These are phyloP conservation scores for Solanum clarkiae DNA, from an alignment of 257 asterid species.

Conservation along the genomic window DNA sequence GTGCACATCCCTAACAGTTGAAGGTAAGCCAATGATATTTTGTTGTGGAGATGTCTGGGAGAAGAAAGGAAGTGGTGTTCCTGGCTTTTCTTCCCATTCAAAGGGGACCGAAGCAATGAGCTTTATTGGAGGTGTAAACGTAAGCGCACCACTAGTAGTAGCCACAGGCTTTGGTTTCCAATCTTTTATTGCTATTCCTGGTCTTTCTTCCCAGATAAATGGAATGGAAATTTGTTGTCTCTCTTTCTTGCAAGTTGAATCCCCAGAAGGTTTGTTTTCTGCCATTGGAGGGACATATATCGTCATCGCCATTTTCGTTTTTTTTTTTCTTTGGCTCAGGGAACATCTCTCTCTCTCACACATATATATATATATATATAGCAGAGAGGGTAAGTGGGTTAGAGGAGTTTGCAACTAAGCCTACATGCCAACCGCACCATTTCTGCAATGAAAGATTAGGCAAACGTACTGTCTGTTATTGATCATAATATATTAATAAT, in stretches of 20 bases:
- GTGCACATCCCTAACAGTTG: slow-evolving; percentile 12
- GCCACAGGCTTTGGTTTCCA: slow-evolving; percentile 39
- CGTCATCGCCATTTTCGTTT: not conserved
- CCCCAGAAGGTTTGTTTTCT: slow-evolving; percentile 25
- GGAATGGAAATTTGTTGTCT: slow-evolving; percentile 66
- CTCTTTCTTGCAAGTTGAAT: slow-evolving; percentile 31
- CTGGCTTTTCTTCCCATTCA: slow-evolving; percentile 86
- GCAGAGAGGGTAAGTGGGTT: slow-evolving; percentile 34
- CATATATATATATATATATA: not conserved
- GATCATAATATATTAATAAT: not conserved
- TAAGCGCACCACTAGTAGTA: not conserved
- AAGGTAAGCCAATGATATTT: slow-evolving; percentile 6
- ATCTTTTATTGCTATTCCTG: slow-evolving; percentile 68
- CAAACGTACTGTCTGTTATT: slow-evolving; percentile 26
- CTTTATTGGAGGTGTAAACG: slow-evolving; percentile 28
- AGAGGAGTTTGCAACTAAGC: slow-evolving; percentile 32
- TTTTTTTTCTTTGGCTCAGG: not conserved
- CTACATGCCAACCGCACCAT: slow-evolving; percentile 42
- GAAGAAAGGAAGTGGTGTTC: slow-evolving; percentile 50
- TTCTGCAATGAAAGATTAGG: slow-evolving; percentile 34
- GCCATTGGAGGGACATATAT: slow-evolving; percentile 29
- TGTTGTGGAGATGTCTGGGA: not conserved
- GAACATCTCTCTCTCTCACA: not conserved
- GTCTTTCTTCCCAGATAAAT: slow-evolving; percentile 75
- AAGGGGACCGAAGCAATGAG: slow-evolving; percentile 69